A percentile compares a stretch with the other conserved stretches of the same genome.
These are phyloP conservation scores for Fonsecaea pugnacius DNA, from an alignment of 2,329 filamentous ascomycete species.

Conservation along the genomic window DNA sequence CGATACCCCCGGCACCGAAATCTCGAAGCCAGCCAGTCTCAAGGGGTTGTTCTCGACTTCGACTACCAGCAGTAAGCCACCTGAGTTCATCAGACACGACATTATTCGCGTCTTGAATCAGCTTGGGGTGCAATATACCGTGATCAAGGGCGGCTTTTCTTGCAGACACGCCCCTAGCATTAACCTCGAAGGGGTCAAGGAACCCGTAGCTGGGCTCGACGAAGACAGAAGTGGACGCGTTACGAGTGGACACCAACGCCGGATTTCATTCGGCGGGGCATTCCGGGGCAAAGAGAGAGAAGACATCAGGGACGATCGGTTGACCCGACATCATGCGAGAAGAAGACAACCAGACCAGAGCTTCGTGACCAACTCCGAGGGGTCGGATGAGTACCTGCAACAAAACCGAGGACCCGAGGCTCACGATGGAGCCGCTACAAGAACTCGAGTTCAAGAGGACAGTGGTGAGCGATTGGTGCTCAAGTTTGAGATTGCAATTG, in stretches of 20 bases:
- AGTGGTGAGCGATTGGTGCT: constrained; percentile 81
- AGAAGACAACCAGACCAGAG: constrained; percentile 65
- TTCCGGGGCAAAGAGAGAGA: constrained; percentile 70
- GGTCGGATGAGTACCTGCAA: constrained; percentile 74
- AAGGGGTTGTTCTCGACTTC: constrained; percentile 97
- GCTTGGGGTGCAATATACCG: constrained; percentile 85
- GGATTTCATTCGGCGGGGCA: constrained; percentile 78
- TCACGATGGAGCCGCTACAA: constrained; percentile 79
- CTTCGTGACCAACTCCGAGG: constrained; percentile 82
- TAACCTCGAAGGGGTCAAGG: constrained; percentile 74
- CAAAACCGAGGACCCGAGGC: constrained; percentile 52
- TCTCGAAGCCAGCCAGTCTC: constrained; percentile 85
- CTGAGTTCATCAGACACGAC: constrained; percentile 82
- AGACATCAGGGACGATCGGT: constrained; percentile 65
- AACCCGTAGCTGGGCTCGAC: constrained; percentile 46
- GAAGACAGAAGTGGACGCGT: constrained; percentile 52
- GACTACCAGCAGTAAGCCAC: constrained; percentile 89
- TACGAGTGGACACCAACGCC: constrained; percentile 67
- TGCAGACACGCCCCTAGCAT: constrained; percentile 90
- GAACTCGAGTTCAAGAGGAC: constrained; percentile 88
- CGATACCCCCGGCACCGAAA: constrained; percentile 67
- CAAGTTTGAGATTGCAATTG: constrained; percentile 94
- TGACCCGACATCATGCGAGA: constrained; percentile 50
- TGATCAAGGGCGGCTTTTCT: constrained; percentile 91
- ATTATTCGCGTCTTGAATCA: constrained; percentile 87